These are phyloP conservation scores for Sophora flavescens DNA, from an alignment of 306 rosid species.

Conservation along the genomic window DNA sequence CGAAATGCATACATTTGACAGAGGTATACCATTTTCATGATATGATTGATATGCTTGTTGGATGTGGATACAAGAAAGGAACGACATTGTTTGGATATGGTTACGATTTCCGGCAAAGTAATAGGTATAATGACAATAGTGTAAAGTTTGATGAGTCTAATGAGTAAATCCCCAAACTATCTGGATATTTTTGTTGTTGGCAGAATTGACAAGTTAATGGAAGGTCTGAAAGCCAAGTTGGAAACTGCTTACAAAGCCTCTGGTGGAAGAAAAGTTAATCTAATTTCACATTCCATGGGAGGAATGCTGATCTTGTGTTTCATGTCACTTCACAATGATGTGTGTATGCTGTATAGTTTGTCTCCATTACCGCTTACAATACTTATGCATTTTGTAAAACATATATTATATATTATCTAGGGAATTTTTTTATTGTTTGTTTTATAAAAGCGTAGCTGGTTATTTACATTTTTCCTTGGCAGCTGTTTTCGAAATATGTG, in stretches of 20 bases:
- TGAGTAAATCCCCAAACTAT: slow-evolving; percentile 23
- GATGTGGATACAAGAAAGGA: slow-evolving; percentile 86
- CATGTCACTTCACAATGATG: slow-evolving; percentile 79
- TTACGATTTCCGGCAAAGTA: slow-evolving; percentile 96
- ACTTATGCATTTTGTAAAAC: slow-evolving; percentile 36
- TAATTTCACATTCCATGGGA: slow-evolving; percentile 95
- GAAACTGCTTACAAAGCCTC: slow-evolving; percentile 86
- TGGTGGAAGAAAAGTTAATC: slow-evolving; percentile 89
- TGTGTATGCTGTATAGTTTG: slow-evolving; percentile 46
- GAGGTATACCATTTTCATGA: slow-evolving; percentile 90
- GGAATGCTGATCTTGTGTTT: slow-evolving; percentile 81
- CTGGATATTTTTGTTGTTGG: slow-evolving; percentile 40
- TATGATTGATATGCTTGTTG: slow-evolving; percentile 87
- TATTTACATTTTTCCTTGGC: slow-evolving; percentile 54
- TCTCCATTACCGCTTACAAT: slow-evolving; percentile 41
- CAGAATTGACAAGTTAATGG: slow-evolving; percentile 81
- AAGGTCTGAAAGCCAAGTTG: slow-evolving; percentile 76
- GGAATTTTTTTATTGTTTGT: background rate
- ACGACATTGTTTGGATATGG: slow-evolving; percentile 95
- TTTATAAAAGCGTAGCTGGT: slow-evolving; percentile 27
- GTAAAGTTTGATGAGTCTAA: background rate
- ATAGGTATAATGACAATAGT: slow-evolving; percentile 58
- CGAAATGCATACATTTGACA: slow-evolving; percentile 70
- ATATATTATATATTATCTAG: slow-evolving; percentile 37
- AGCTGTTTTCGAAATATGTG: slow-evolving; percentile 86